phyloP scores from a whole-genome alignment of 768 basidiomycete genomes.

The Suillus alpinus region DNA sequence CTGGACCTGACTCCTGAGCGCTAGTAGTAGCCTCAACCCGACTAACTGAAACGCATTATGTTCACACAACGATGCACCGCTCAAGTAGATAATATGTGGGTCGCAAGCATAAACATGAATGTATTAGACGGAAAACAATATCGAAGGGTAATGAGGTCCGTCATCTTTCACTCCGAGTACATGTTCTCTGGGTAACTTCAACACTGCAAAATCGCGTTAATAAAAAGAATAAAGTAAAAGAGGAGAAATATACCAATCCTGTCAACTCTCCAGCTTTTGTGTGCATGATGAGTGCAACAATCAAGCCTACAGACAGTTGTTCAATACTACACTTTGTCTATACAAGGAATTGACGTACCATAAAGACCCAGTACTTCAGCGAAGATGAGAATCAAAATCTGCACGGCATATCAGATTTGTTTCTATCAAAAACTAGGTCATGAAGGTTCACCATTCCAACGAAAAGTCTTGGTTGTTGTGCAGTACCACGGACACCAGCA shows the following conservation, averaged over 20 bases:
- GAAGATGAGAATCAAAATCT: slow-evolving; percentile 98
- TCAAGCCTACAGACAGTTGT: slow-evolving; percentile 50
- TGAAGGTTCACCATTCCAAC: slow-evolving; percentile 77
- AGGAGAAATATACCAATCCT: slow-evolving; percentile 13
- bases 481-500: slow-evolving; percentile 96
- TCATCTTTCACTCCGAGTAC: slow-evolving; percentile 11
- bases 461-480: slow-evolving; percentile 91
- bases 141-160: slow-evolving; percentile 11
- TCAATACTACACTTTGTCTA: background rate
- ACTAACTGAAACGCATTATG: background rate
- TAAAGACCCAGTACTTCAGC: slow-evolving; percentile 93
- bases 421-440: background rate
- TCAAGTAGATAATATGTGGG: background rate
- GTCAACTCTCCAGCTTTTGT: slow-evolving; percentile 48
- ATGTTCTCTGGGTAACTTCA: slow-evolving; percentile 14
- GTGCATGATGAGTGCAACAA: slow-evolving; percentile 96
- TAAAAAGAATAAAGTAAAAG: background rate
- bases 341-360: slow-evolving; percentile 40
- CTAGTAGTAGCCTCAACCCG: background rate
- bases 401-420: slow-evolving; percentile 4
- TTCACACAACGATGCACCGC: background rate
- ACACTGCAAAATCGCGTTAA: slow-evolving; percentile 16
- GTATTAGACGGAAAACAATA: slow-evolving; percentile 3
- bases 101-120: slow-evolving; percentile 6
- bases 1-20: background rate